Percentiles rank a stretch among this genome's conserved stretches.
Conservation (phyloP, 192 early-diverging fungal genomes). For the Rhizophlyctis rosea region DNA sequence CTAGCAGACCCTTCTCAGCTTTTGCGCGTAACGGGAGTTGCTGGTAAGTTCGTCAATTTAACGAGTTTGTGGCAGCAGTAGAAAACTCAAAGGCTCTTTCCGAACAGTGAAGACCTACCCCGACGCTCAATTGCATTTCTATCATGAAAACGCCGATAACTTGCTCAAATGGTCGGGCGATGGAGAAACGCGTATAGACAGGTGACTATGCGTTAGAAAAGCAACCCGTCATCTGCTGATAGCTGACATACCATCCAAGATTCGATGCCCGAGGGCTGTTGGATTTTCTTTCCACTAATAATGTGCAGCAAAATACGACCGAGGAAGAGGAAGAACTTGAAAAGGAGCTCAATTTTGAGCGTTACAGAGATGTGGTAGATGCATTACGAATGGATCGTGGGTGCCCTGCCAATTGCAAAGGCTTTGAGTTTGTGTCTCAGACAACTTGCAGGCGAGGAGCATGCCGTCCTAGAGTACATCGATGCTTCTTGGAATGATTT, state of each 20-base stretch:
- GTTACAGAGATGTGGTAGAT: conserved; percentile 53
- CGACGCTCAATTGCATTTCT: conserved; percentile 51
- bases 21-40: conserved; percentile 22
- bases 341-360: conserved; percentile 53
- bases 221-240: background rate
- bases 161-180: conserved; percentile 54
- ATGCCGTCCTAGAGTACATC: conserved; percentile 35
- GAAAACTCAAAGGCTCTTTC: too few species aligned
- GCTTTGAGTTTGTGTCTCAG: too few species aligned
- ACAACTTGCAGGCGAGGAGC: conserved; percentile 36
- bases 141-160: conserved; percentile 51
- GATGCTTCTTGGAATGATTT: conserved; percentile 58
- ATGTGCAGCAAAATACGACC: conserved; percentile 3
- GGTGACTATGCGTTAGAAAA: conserved; percentile 4
- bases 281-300: conserved; percentile 37
- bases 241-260: background rate
- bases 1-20: conserved; percentile 43
- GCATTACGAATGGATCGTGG: conserved; percentile 41
- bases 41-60: conserved; percentile 26
- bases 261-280: conserved; percentile 53
- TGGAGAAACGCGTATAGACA: conserved; percentile 44
- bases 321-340: conserved; percentile 37
- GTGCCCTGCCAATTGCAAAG: background rate
- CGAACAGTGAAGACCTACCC: conserved; percentile 42
- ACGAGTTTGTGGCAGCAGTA: too few species aligned